phyloP scores from a whole-genome alignment of 106 monocot species.

The Platanthera guangdongensis region DNA sequence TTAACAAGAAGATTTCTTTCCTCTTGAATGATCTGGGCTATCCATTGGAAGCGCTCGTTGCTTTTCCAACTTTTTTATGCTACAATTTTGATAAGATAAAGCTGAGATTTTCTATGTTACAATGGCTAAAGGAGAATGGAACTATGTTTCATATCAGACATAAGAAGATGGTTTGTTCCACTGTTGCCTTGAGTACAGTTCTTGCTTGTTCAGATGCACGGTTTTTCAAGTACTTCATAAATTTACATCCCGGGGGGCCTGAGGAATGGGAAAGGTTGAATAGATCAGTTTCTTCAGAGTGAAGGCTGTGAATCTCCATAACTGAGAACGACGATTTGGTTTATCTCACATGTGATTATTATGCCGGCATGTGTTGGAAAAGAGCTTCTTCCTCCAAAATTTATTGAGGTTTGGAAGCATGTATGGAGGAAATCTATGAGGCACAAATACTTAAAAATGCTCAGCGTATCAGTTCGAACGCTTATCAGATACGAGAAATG shows the following conservation, averaged over 20 bases:
- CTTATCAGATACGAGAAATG: no score
- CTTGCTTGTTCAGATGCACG: conserved; percentile 52
- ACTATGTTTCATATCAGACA: conserved; percentile 23
- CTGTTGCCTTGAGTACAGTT: conserved; percentile 49
- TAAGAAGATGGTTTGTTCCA: conserved; percentile 21
- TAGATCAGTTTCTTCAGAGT: conserved; percentile 12
- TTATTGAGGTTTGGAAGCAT: no score
- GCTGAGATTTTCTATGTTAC: conserved; percentile 51
- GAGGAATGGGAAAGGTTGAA: conserved; percentile 54
- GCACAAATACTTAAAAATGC: no score
- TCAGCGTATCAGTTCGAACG: no score
- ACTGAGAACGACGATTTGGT: not conserved
- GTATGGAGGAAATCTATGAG: no score
- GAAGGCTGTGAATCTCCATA: not conserved
- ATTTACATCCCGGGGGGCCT: conserved; percentile 46
- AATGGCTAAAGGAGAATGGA: conserved; percentile 54
- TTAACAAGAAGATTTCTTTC: conserved; percentile 52
- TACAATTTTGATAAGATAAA: conserved; percentile 62
- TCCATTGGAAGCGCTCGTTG: conserved; percentile 33
- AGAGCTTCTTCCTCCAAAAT: not conserved
- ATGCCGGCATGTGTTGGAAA: not conserved
- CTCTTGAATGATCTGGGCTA: conserved; percentile 56
- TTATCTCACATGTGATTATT: not conserved
- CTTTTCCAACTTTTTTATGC: conserved; percentile 58
- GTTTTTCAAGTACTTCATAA: conserved; percentile 59